Conservation (phyloP, 2,329 filamentous ascomycete genomes). For the Chrysoporthe puriensis region DNA sequence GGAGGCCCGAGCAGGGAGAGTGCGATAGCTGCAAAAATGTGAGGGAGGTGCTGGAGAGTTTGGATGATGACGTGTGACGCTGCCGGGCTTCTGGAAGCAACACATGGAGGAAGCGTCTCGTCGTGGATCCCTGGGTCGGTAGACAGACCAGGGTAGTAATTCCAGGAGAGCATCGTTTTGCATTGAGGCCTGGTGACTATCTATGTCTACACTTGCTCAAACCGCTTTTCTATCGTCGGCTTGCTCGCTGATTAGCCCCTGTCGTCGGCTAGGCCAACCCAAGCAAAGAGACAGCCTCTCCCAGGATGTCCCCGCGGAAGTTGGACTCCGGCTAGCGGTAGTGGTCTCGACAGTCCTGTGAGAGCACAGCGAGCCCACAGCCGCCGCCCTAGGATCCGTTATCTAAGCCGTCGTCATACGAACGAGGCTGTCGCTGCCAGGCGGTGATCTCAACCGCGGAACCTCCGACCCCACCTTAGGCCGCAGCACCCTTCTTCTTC, state of each 20-base stretch:
- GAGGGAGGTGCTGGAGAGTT: slow-evolving; percentile 37
- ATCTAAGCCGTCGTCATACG: not conserved
- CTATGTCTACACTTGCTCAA: not conserved
- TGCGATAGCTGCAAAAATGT: slow-evolving; percentile 38
- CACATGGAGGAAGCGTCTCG: not conserved
- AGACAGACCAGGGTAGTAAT: not conserved
- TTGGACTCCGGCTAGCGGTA: not conserved
- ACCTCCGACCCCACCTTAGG: not conserved
- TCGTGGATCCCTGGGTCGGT: not conserved
- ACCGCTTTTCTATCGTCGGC: not conserved
- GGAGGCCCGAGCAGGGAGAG: slow-evolving; percentile 38
- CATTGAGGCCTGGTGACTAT: not conserved
- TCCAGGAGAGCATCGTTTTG: not conserved
- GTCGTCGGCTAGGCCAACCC: not conserved
- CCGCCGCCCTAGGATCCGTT: no score
- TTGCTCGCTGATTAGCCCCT: not conserved
- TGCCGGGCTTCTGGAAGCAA: not conserved
- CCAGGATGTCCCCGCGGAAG: not conserved
- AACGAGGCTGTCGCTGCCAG: not conserved
- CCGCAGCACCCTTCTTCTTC: slow-evolving; percentile 46
- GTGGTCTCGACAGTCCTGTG: not conserved
- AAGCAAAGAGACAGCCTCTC: not conserved
- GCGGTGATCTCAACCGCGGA: not conserved
- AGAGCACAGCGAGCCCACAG: not conserved
- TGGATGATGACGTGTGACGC: slow-evolving; percentile 35